phyloP scores from a whole-genome alignment of 164 flowering plant genomes.

The Vitis amurensis region DNA sequence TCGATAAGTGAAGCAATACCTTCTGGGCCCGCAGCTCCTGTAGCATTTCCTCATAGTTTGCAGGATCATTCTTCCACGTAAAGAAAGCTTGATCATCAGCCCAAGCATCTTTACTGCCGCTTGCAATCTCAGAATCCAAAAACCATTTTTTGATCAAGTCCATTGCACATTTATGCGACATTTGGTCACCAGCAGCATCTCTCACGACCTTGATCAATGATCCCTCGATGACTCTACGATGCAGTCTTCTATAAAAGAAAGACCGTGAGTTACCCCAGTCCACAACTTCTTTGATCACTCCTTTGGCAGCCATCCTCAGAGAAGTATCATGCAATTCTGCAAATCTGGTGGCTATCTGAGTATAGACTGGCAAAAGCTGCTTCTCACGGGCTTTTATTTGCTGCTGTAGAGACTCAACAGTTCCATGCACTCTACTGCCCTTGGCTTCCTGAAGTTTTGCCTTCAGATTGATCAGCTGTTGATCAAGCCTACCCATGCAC shows the following conservation, averaged over 20 bases:
- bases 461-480: constrained; percentile 58
- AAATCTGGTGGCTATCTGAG: constrained; percentile 93
- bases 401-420: constrained; percentile 51
- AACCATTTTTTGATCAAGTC: constrained; percentile 79
- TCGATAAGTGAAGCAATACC: constrained; percentile 63
- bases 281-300: constrained; percentile 76
- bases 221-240: constrained; percentile 73
- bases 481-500: constrained; percentile 94
- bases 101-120: constrained; percentile 60
- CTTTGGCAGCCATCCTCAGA: constrained; percentile 96
- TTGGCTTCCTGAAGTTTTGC: constrained; percentile 60
- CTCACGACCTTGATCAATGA: constrained; percentile 53
- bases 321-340: constrained; percentile 97
- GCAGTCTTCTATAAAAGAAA: constrained; percentile 82
- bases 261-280: constrained; percentile 71
- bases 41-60: constrained; percentile 65
- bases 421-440: constrained; percentile 23
- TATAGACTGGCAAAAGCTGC: constrained; percentile 83
- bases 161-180: constrained; percentile 61
- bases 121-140: constrained; percentile 38
- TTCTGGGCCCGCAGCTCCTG: constrained; percentile 77
- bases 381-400: constrained; percentile 81
- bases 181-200: constrained; percentile 79
- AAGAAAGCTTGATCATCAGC: constrained; percentile 75
- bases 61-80: constrained; percentile 67